Percentiles rank a stretch among this genome's conserved stretches.
Evolutionary conservation across 768 basidiomycete species (phyloP).

Genomic region (Suillus spraguei): DNA sequence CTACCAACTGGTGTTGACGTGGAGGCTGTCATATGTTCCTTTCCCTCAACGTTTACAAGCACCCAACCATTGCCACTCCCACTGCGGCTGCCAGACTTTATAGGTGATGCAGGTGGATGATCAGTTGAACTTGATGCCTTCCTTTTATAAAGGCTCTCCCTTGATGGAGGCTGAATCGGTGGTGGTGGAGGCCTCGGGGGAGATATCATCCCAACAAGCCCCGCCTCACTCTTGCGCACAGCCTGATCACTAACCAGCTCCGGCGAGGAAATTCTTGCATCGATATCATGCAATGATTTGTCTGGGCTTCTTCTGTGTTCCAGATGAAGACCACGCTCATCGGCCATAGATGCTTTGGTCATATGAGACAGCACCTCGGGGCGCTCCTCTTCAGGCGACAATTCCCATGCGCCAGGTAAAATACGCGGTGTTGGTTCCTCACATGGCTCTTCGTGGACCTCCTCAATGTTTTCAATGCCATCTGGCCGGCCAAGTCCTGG

Average conservation of each 20-base stretch:
- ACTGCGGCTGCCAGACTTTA: slow-evolving; percentile 35
- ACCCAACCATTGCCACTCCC: slow-evolving; percentile 64
- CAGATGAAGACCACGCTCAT: slow-evolving; percentile 29
- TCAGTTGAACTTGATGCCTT: slow-evolving; percentile 24
- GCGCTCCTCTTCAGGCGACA: slow-evolving; percentile 54
- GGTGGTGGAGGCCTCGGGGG: slow-evolving; percentile 30
- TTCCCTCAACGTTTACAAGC: slow-evolving; percentile 60
- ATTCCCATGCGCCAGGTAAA: slow-evolving; percentile 59
- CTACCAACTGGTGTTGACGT: slow-evolving; percentile 25
- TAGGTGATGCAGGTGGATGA: slow-evolving; percentile 33
- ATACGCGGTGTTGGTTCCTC: slow-evolving; percentile 27
- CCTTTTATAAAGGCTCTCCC: slow-evolving; percentile 26
- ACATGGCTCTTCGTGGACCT: slow-evolving; percentile 33
- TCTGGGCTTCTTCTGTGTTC: slow-evolving; percentile 32
- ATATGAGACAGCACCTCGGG: slow-evolving; percentile 21
- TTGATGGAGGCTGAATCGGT: slow-evolving; percentile 29
- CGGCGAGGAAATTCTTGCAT: slow-evolving; percentile 54
- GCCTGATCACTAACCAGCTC: slow-evolving; percentile 47
- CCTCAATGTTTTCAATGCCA: slow-evolving; percentile 40
- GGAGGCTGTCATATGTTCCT: slow-evolving; percentile 32
- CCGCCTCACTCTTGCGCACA: slow-evolving; percentile 65
- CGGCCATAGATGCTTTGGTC: slow-evolving; percentile 26
- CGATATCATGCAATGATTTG: slow-evolving; percentile 49
- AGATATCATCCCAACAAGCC: slow-evolving; percentile 53
- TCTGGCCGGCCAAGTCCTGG: slow-evolving; percentile 47